phyloP scores from a whole-genome alignment of 768 basidiomycete genomes.

The Rhodotorula graminis region DNA sequence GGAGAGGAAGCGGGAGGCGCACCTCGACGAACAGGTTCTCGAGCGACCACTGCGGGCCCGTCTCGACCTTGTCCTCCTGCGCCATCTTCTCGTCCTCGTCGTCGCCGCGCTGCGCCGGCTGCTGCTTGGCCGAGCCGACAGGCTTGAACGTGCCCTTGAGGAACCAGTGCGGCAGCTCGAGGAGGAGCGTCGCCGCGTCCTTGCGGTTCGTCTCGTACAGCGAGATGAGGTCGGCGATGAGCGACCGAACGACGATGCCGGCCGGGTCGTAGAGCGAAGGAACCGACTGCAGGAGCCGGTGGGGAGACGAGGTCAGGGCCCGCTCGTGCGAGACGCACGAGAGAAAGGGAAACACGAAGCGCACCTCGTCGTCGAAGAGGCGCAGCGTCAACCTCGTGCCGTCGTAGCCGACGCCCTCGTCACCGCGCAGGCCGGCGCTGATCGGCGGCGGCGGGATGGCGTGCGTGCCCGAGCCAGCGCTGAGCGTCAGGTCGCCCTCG shows the following conservation, averaged over 20 bases:
- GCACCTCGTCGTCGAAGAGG: slow-evolving; percentile 62
- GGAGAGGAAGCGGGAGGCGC: slow-evolving; percentile 23
- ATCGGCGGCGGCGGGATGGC: slow-evolving; percentile 9
- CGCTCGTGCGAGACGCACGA: too few relatives aligned
- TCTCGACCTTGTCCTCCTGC: slow-evolving; percentile 53
- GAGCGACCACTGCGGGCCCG: slow-evolving; percentile 69
- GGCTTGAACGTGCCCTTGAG: slow-evolving; percentile 66
- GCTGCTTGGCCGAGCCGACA: slow-evolving; percentile 47
- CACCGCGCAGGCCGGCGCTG: slow-evolving; percentile 54
- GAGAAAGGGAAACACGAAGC: slow-evolving; percentile 48
- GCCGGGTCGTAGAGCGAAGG: slow-evolving; percentile 27
- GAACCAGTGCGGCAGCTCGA: slow-evolving; percentile 82
- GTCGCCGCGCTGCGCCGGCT: not conserved
- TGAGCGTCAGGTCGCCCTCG: slow-evolving; percentile 58
- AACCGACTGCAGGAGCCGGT: slow-evolving; percentile 9
- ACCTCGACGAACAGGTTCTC: slow-evolving; percentile 87
- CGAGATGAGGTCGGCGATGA: slow-evolving; percentile 69
- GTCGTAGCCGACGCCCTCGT: slow-evolving; percentile 52
- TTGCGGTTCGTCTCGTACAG: slow-evolving; percentile 95
- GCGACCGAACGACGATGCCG: slow-evolving; percentile 58
- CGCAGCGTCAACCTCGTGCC: slow-evolving; percentile 47
- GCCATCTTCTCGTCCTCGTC: slow-evolving; percentile 45
- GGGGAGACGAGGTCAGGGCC: too few relatives aligned
- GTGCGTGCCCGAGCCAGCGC: not conserved
- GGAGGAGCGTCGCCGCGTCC: slow-evolving; percentile 79